Evolutionary conservation across 2,329 filamentous ascomycete species (phyloP), one percentile per base, ranked within the genome.

Genomic region (Cadophora gregata): DNA sequence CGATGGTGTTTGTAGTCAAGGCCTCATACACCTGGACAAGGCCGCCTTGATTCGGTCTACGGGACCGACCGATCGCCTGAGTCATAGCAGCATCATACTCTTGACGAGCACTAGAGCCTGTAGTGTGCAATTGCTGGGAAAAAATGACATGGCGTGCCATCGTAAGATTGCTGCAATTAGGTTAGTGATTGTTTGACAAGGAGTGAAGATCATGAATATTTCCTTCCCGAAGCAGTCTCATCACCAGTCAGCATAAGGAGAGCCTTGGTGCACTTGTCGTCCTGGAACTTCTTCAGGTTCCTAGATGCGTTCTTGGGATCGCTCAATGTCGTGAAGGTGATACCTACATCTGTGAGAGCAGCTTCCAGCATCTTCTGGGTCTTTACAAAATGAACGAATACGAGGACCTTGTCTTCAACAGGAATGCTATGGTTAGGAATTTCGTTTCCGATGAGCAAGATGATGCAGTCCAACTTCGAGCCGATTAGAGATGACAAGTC

Each of bases 131-230:
- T 0, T 88, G 88, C 0, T 83, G 81, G 2, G 89, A 75, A 74
- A 91, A 91, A 36, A 91, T 82, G 42, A 90, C 79, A 65, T 91
- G 87, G 68, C 89, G 90, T 0, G 88, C 87, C 47, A 82, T 83
- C 56, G 87, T 85, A 1, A 91, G 77, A 69, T 91, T 91, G 10
- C 84, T 87, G 45, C 25, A 25, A 31, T 62, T 25, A 55, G 50
- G 10, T 38, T 59, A 63, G n/a, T 16, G 21, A 36, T 6, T 3
- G 16, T 29, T 29, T 16, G n/a, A 48, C 12, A 16, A 4, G 21
- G 38, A 31, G 16, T 19, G 27, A 16, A n/a, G 14, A 45, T 27
- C 31, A 45, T 16, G 4, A 42, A 42, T 42, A 12, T 81, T 84
- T 83, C 85, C 84, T 76, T 61, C 89, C 89, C 36, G 88, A 83